Conservation (phyloP, 805 yeast species). For the Wickerhamomyces hampshirensis region DNA sequence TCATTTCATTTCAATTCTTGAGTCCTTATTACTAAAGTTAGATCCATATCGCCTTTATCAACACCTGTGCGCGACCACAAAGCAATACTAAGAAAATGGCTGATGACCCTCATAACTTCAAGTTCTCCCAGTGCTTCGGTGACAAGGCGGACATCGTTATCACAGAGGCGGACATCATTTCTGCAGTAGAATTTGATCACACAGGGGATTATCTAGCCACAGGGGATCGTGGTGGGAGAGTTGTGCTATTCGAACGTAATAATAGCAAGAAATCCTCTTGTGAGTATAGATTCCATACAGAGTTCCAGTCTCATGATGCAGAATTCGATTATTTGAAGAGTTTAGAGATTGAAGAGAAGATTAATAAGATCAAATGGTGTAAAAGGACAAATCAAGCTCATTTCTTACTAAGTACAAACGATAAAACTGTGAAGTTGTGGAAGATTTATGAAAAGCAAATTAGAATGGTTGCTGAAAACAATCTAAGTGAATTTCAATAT, state of each 20-base stretch:
- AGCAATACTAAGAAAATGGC: slow-evolving; percentile 20
- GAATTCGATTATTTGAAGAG: slow-evolving; percentile 96
- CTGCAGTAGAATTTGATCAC: slow-evolving; percentile 94
- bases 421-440: slow-evolving; percentile 98
- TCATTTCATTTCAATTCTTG: no score
- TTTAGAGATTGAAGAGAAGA: slow-evolving; percentile 95
- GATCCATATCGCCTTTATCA: no score
- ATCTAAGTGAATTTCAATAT: slow-evolving; percentile 46
- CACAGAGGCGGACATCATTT: slow-evolving; percentile 95
- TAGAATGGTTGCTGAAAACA: slow-evolving; percentile 88
- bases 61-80: no score
- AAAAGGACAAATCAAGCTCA: slow-evolving; percentile 85
- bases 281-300: slow-evolving; percentile 94
- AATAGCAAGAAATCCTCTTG: slow-evolving; percentile 66
- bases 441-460: slow-evolving; percentile 89
- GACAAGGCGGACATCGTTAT: slow-evolving; percentile 97
- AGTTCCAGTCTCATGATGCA: slow-evolving; percentile 97
- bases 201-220: slow-evolving; percentile 95
- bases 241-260: slow-evolving; percentile 90
- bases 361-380: slow-evolving; percentile 96
- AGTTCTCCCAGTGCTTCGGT: slow-evolving; percentile 96
- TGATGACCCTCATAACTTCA: slow-evolving; percentile 38
- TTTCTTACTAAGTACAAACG: slow-evolving; percentile 86
- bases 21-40: no score
- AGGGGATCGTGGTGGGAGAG: slow-evolving; percentile 98